These are phyloP conservation scores for Colletotrichum chrysophilum DNA, from an alignment of 2,329 filamentous ascomycete genomes.

Conservation along the genomic window DNA sequence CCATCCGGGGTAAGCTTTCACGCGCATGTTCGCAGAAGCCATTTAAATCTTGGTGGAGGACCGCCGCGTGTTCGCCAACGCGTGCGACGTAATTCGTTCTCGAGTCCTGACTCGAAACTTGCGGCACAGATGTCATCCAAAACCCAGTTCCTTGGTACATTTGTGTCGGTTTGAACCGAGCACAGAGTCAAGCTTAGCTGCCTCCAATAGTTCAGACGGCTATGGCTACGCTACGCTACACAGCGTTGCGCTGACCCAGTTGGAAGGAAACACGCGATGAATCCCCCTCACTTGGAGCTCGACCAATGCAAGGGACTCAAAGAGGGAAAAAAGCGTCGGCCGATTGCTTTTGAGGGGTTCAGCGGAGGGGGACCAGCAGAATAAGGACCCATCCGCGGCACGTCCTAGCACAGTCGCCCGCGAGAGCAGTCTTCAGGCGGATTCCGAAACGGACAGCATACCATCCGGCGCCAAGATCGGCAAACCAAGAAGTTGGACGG, in stretches of 20 bases:
- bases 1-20: slow-evolving; percentile 4
- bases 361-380: neutral
- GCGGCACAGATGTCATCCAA: neutral
- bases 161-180: slow-evolving; percentile 8
- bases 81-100: neutral
- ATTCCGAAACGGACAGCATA: slow-evolving; percentile 13
- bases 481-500: slow-evolving; percentile 16
- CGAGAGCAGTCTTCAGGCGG: neutral
- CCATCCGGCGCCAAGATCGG: slow-evolving; percentile 16
- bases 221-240: neutral
- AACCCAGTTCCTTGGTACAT: neutral
- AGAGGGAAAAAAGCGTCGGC: neutral
- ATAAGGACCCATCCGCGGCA: neutral
- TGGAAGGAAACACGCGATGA: neutral
- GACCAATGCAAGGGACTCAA: neutral
- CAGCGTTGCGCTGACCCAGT: neutral
- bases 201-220: slow-evolving; percentile 10
- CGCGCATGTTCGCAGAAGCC: neutral
- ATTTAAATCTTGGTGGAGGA: neutral
- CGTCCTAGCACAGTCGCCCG: neutral
- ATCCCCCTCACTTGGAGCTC: neutral
- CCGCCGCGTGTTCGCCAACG: neutral
- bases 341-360: neutral
- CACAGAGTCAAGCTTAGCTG: neutral
- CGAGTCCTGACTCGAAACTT: neutral